Base-by-base conservation (phyloP, 176 grass and related monocot genomes). In the Ensete ventricosum region DNA sequence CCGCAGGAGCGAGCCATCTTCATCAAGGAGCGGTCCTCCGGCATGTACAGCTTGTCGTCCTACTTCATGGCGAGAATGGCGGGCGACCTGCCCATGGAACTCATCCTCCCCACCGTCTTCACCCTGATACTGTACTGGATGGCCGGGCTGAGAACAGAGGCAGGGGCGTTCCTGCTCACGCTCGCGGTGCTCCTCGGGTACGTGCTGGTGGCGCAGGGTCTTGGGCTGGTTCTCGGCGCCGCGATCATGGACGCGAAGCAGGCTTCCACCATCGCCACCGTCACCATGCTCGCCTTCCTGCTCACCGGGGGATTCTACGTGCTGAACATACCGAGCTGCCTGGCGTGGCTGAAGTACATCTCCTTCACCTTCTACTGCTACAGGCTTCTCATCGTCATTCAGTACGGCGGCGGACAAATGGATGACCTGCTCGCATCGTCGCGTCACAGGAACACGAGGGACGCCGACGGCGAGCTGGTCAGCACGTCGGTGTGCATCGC, bases 321-420 rank as follows among this genome's bases (percentile, higher is more conserved):
- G 14, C 87, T 83, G 13, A 77, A 86, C 60, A 88, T 99, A 14
- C 95, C 91, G 1, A 34, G 13, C 24, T 99, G 87, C 88, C 80
- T 99, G 88, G 54, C 21, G 13, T 99, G 95, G 95, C 72, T 92
- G 5, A 99, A 99, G 82, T 99, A 99, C 80, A 83, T 82, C 54
- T 94, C 90, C 0, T 99, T 99, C 76, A 99, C 95, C 3, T 99
- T 93, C 82, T 99, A 99, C 79, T 85, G 95, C 82, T 99, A 91
- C 76, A 83, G 84, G 43, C 73, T 99, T 20, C 84, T 99, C 62
- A 88, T 99, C 78, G 60, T 58, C 34, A 86, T 99, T 53, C 95
- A 99, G 80, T 99, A 99, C 67, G 78, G 17, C 14, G 86, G 84
- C 0, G 66, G 76, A 43, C 69, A 80, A 53, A 52, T 80, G 78